phyloP scores from a whole-genome alignment of 2,329 filamentous ascomycete species.

The Ophiostoma triangulosporum region DNA sequence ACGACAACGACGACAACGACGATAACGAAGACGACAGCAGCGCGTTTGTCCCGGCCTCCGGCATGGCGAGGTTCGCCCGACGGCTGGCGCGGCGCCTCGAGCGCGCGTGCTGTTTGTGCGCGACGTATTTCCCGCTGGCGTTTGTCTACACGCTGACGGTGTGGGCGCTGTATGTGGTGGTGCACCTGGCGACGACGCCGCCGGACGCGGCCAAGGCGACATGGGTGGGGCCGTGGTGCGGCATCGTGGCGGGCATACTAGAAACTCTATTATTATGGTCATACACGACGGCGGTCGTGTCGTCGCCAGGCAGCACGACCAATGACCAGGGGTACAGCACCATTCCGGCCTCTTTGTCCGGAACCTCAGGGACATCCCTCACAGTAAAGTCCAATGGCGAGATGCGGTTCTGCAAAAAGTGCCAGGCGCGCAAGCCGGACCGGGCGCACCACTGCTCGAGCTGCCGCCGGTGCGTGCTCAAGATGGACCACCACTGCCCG shows the following conservation, averaged over 20 bases:
- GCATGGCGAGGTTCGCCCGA: constrained; percentile 34
- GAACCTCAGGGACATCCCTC: constrained; percentile 37
- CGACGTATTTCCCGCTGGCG: constrained; percentile 71
- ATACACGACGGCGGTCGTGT: constrained; percentile 90
- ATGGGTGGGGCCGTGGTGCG: constrained; percentile 20
- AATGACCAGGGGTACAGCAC: constrained; percentile 60
- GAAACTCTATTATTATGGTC: constrained; percentile 74
- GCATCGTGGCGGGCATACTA: constrained; percentile 52
- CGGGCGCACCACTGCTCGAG: constrained; percentile 94
- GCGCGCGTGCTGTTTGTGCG: constrained; percentile 66
- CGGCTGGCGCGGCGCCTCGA: constrained; percentile 59
- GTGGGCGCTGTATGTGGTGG: constrained; percentile 84
- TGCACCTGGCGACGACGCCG: constrained; percentile 52
- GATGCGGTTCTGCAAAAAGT: constrained; percentile 91
- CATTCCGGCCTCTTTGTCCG: constrained; percentile 44
- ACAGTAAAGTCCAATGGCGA: constrained; percentile 89
- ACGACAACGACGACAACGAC: too few species aligned
- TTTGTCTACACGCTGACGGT: constrained; percentile 87
- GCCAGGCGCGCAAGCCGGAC: constrained; percentile 86
- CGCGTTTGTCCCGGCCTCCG: not conserved
- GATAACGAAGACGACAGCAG: not conserved
- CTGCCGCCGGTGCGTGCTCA: constrained; percentile 85
- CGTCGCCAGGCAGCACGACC: constrained; percentile 63
- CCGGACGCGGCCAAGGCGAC: constrained; percentile 25
- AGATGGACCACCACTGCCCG: constrained; percentile 99